Percentiles rank a stretch among this genome's conserved stretches.
Conservation (phyloP, 1,284 basidiomycete species). For the Moniliophthora roreri region DNA sequence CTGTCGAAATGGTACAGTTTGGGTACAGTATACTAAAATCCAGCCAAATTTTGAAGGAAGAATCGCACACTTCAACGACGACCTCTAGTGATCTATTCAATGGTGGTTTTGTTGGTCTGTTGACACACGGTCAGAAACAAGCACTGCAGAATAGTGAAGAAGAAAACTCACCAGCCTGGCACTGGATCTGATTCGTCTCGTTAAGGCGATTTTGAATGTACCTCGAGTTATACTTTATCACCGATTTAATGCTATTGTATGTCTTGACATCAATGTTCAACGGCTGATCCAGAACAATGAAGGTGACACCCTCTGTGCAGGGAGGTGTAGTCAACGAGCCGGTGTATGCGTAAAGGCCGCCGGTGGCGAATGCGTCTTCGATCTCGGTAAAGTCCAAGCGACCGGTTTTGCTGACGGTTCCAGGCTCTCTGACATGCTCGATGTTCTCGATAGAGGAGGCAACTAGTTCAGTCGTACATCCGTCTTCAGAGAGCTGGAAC, state of each 20-base stretch:
- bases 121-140: no score
- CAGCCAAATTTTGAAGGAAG: no score
- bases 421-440: background rate
- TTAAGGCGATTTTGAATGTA: background rate
- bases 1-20: no score
- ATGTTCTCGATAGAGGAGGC: background rate
- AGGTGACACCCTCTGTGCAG: conserved; percentile 9
- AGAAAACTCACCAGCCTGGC: background rate
- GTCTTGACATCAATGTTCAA: background rate
- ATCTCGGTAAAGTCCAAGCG: conserved; percentile 4
- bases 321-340: conserved; percentile 12
- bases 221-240: background rate
- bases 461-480: background rate
- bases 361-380: background rate
- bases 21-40: no score
- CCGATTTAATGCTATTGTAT: background rate
- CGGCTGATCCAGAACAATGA: background rate
- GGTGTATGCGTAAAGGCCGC: background rate
- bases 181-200: background rate
- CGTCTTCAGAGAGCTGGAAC: conserved; percentile 1
- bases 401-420: conserved; percentile 2
- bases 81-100: no score
- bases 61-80: no score
- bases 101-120: no score
- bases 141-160: no score